Conservation (phyloP, 495 filamentous ascomycete species). For the Aspergillus sclerotioniger region DNA sequence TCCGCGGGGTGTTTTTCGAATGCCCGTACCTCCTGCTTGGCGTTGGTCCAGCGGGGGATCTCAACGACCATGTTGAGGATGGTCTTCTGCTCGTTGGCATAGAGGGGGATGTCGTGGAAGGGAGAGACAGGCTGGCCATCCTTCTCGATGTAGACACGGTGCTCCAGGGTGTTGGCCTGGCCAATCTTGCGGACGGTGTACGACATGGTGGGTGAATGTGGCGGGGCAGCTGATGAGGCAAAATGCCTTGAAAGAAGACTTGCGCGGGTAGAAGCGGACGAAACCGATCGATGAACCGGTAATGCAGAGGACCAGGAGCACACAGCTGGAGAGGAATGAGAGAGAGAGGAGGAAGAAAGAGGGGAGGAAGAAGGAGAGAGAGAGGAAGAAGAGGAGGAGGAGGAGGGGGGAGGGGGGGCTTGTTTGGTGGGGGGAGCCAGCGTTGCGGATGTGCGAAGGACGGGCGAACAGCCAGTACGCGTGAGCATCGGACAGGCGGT, state of each 20-base stretch:
- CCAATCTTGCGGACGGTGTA: constrained; percentile 81
- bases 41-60: constrained; percentile 99
- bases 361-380: constrained; percentile 24
- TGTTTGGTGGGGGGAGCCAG: constrained; percentile 45
- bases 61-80: constrained; percentile 99
- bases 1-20: constrained; percentile 1
- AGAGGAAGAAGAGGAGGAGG: constrained; percentile 29
- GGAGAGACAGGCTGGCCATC: constrained; percentile 91
- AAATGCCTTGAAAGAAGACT: constrained; percentile 27
- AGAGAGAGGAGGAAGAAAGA: constrained; percentile 2
- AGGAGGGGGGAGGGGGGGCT: constrained; percentile 40
- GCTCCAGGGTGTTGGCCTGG: constrained; percentile 87
- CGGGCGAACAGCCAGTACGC: constrained; percentile 25
- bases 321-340: constrained; percentile 1
- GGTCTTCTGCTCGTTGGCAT: constrained; percentile 89
- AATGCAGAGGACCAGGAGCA: constrained; percentile 7
- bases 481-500: constrained; percentile 36
- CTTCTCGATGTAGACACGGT: constrained; percentile 96
- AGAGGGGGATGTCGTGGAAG: constrained; percentile 98
- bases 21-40: constrained; percentile 84
- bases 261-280: constrained; percentile 25
- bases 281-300: constrained; percentile 23
- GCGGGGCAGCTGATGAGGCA: constrained; percentile 24
- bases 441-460: constrained; percentile 41
- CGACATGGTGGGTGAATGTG: constrained; percentile 38